These are phyloP conservation scores for Macrocybe gigantea DNA, from an alignment of 768 basidiomycete species.

Conservation along the genomic window DNA sequence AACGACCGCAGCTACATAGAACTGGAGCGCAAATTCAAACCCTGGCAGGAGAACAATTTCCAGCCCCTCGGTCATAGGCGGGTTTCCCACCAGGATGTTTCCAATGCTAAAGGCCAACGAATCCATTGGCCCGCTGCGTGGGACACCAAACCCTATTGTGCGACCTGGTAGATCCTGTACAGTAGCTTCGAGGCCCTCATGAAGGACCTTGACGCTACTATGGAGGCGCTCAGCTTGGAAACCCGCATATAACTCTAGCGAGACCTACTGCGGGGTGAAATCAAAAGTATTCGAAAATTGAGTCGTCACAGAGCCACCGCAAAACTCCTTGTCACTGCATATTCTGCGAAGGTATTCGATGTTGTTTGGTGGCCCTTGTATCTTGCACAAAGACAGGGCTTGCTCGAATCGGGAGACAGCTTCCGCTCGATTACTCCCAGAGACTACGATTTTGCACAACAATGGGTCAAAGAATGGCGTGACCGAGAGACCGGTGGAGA, in stretches of 20 bases:
- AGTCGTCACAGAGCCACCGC: constrained; percentile 40
- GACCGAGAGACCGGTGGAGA: constrained; percentile 44
- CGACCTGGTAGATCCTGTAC: constrained; percentile 58
- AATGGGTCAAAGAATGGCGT: constrained; percentile 55
- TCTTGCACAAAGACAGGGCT: constrained; percentile 31
- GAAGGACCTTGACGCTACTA: constrained; percentile 48
- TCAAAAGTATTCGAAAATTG: constrained; percentile 39
- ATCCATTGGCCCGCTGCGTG: constrained; percentile 64
- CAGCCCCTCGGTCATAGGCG: constrained; percentile 41
- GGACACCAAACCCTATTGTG: constrained; percentile 48
- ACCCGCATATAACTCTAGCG: neutral
- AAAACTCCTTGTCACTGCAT: constrained; percentile 30
- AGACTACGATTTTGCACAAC: constrained; percentile 55
- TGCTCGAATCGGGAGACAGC: constrained; percentile 36
- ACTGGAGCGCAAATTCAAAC: constrained; percentile 38
- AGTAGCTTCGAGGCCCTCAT: constrained; percentile 49
- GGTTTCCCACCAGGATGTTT: constrained; percentile 56
- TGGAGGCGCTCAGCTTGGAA: neutral
- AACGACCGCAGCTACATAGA: constrained; percentile 42
- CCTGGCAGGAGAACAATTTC: constrained; percentile 48
- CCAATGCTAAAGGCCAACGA: constrained; percentile 46
- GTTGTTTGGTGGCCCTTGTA: constrained; percentile 60
- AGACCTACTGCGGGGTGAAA: constrained; percentile 34
- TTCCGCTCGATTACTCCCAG: constrained; percentile 36
- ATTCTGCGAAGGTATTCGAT: constrained; percentile 44